Percentiles rank a stretch among this genome's conserved stretches.
These are phyloP conservation scores for Xylariales sp. DNA, from an alignment of 2,329 filamentous ascomycete species.

Conservation along the genomic window DNA sequence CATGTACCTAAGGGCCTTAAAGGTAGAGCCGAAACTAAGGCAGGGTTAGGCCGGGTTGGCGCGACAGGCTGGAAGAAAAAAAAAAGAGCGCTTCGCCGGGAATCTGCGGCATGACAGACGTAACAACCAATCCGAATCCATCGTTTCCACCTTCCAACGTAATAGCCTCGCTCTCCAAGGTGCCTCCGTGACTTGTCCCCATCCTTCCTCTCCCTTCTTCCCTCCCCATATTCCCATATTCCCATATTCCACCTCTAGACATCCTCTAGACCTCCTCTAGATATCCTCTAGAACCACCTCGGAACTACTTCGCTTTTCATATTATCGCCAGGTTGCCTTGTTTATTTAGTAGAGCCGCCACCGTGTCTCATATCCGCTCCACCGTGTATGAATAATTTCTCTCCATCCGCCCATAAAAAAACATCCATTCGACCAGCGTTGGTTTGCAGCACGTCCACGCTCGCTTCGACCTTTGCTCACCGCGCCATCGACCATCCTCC, in stretches of 20 bases:
- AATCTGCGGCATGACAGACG: constrained; percentile 30
- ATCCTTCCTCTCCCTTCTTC: not conserved
- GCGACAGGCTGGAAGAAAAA: constrained; percentile 14
- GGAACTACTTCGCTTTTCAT: too few relatives aligned
- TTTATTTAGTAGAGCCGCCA: not conserved
- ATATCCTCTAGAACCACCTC: not conserved
- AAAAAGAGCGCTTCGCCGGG: constrained; percentile 35
- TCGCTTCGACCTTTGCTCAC: constrained; percentile 19
- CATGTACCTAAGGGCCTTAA: too few relatives aligned
- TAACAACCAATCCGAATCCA: constrained; percentile 29
- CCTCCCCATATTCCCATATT: not conserved
- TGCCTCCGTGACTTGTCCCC: not conserved
- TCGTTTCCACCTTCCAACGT: constrained; percentile 26
- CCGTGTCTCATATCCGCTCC: not conserved
- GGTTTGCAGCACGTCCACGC: constrained; percentile 3
- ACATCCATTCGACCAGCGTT: not conserved
- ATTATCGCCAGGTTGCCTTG: not conserved
- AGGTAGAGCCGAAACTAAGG: constrained; percentile 6
- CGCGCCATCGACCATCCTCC: constrained; percentile 5
- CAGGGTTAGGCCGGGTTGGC: constrained; percentile 16
- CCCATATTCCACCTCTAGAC: too few relatives aligned
- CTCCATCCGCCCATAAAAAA: not conserved
- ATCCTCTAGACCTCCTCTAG: not conserved
- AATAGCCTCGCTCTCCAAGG: constrained; percentile 37
- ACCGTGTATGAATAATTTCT: constrained; percentile 10